Evolutionary conservation across 1,139 yeast species (phyloP), one percentile per base, ranked within the genome.

Genomic region (Kluyveromyces marxianus): DNA sequence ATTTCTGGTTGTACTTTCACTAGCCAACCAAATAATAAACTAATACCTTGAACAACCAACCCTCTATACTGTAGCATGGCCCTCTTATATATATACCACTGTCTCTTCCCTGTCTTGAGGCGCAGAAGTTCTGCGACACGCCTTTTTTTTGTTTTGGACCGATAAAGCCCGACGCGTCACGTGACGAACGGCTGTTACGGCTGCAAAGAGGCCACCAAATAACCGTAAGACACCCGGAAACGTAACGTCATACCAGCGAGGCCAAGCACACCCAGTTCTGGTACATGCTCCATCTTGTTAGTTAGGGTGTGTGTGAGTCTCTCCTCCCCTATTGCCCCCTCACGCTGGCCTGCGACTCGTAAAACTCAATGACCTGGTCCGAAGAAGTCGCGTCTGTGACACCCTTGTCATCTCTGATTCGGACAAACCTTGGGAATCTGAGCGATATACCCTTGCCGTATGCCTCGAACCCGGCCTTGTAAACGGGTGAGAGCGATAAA

Each of bases 341-440:
- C 33, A 54, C 46, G 44, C 58, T 66, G 4, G 85, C 81, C 65
- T 92, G 98, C 49, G 81, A 75, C 57, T 81, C 81, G 62, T 90
- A 92, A 65, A 92, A 81, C 59, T 90, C 96, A 4, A 88, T 82
- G n/a, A 92, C 81, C 65, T 90, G 95, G 24, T 85, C 86, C 31
- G 95, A 82, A 2, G 84, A 77, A 0, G 98, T 92, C 1, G 96
- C 95, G 60, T 92, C 96, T 56, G 89, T 96, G 0, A 84, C 76
- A 0, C 77, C 75, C 62, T 92, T 92, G 61, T 92, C 99, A 32
- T 87, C 96, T 60, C 99, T 74, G 14, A 86, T 70, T 50, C 95
- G 73, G 3, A 92, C 64, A 53, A 90, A 90, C 55, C 99, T 71
- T 1, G 99, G 99, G 59, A 92, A 92, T 57, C 99, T 72, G 49